A percentile compares a stretch with the other conserved stretches of the same genome.
These are phyloP conservation scores for Leccinellum luteum DNA, from an alignment of 768 basidiomycete species.

Conservation along the genomic window DNA sequence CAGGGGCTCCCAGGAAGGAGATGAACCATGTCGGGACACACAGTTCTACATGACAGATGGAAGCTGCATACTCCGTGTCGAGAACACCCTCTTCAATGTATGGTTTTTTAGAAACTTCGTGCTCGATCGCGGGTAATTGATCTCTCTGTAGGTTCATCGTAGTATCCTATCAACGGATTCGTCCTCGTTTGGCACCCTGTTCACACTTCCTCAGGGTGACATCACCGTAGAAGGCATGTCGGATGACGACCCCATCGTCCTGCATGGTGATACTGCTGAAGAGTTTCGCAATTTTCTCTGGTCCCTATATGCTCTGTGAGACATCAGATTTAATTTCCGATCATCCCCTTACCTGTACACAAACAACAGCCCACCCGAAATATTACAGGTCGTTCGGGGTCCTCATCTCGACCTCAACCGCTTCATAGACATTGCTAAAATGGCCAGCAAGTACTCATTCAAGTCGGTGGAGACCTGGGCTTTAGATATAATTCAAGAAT, in stretches of 20 bases:
- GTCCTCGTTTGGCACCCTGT: slow-evolving; percentile 65
- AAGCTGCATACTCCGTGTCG: slow-evolving; percentile 62
- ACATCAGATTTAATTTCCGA: not conserved
- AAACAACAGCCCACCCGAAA: slow-evolving; percentile 56
- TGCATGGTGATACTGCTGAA: slow-evolving; percentile 57
- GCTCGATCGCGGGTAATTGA: slow-evolving; percentile 2
- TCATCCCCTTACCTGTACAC: not conserved
- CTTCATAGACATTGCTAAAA: slow-evolving; percentile 60
- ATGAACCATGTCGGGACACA: slow-evolving; percentile 39
- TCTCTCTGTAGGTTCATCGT: slow-evolving; percentile 48
- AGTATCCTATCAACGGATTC: slow-evolving; percentile 59
- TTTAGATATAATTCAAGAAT: slow-evolving; percentile 68
- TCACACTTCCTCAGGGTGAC: slow-evolving; percentile 61
- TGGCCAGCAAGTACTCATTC: slow-evolving; percentile 75
- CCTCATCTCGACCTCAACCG: slow-evolving; percentile 49
- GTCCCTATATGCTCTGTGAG: slow-evolving; percentile 75
- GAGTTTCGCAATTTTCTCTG: slow-evolving; percentile 76
- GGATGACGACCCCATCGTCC: slow-evolving; percentile 62
- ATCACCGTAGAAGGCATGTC: slow-evolving; percentile 52
- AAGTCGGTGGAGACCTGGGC: slow-evolving; percentile 74
- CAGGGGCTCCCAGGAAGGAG: slow-evolving; percentile 7
- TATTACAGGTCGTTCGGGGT: slow-evolving; percentile 43
- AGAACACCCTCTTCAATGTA: slow-evolving; percentile 68
- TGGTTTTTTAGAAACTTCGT: slow-evolving; percentile 20
- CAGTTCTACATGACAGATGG: slow-evolving; percentile 66